Evolutionary conservation across 345 rosid species (phyloP).

Genomic region (Eutrema yunnanense): DNA sequence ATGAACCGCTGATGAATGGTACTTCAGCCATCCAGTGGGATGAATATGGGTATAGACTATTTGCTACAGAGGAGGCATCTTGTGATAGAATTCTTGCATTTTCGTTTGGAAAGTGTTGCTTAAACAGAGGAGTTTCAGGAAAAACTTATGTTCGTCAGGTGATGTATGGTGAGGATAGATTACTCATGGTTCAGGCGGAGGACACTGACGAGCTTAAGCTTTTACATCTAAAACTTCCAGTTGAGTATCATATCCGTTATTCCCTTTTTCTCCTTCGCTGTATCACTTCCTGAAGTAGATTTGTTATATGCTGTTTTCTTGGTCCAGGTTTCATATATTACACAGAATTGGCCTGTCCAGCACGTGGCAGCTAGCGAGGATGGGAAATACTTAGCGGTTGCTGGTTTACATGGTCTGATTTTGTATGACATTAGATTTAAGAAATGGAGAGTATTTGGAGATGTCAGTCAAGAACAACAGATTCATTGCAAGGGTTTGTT

Average conservation of each 20-base stretch:
- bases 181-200: conserved; percentile 95
- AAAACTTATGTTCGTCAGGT: conserved; percentile 90
- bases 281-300: conserved; percentile 24
- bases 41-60: conserved; percentile 86
- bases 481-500: conserved; percentile 91
- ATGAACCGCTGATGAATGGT: conserved; percentile 86
- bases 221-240: conserved; percentile 93
- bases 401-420: conserved; percentile 91
- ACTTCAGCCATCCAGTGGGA: conserved; percentile 94
- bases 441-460: conserved; percentile 96
- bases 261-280: conserved; percentile 15
- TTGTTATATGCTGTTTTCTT: conserved; percentile 24
- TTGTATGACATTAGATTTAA: conserved; percentile 76
- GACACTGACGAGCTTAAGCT: conserved; percentile 89
- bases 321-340: conserved; percentile 74
- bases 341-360: conserved; percentile 99
- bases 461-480: conserved; percentile 90
- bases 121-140: conserved; percentile 90
- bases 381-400: conserved; percentile 91
- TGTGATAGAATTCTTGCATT: conserved; percentile 81
- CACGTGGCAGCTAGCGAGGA: conserved; percentile 98
- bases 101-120: conserved; percentile 96
- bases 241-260: conserved; percentile 34
- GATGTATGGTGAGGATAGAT: conserved; percentile 90
- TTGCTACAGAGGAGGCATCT: conserved; percentile 83